These are phyloP conservation scores for Oryza glaberrima DNA, from an alignment of 176 grass and related monocot species.

Conservation along the genomic window DNA sequence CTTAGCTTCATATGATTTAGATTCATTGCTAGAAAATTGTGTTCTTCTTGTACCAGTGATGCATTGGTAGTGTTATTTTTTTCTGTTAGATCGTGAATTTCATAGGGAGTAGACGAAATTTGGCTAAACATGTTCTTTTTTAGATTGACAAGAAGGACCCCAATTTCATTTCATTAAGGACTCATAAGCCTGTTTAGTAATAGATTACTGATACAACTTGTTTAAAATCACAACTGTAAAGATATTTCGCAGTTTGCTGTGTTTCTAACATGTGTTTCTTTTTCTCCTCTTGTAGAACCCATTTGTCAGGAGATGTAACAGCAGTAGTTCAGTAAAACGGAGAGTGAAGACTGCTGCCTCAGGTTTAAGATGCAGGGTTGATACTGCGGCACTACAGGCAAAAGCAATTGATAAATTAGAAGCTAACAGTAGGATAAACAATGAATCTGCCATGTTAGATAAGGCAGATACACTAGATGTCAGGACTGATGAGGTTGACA, in stretches of 20 bases:
- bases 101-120: not conserved
- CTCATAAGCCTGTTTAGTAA: not conserved
- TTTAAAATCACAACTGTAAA: constrained; percentile 9
- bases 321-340: constrained; percentile 14
- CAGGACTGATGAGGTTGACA: constrained; percentile 14
- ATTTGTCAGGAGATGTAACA: not conserved
- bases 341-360: not conserved
- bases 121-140: not conserved
- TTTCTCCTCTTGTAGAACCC: constrained; percentile 6
- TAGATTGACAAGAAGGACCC: not conserved
- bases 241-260: not conserved
- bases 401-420: not conserved
- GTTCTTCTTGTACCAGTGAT: not conserved
- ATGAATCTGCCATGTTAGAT: not conserved
- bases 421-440: not conserved
- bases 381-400: not conserved
- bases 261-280: constrained; percentile 11
- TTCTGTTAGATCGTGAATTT: not conserved
- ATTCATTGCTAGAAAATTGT: constrained; percentile 1
- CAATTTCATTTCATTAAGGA: not conserved
- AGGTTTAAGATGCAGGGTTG: not conserved
- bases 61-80: not conserved
- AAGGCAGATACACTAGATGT: constrained; percentile 18
- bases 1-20: not conserved
- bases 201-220: not conserved